Evolutionary conservation across 1,284 basidiomycete genomes (phyloP), one percentile per base, ranked within the genome.

Genomic region (Cutaneotrichosporon mucoides): DNA sequence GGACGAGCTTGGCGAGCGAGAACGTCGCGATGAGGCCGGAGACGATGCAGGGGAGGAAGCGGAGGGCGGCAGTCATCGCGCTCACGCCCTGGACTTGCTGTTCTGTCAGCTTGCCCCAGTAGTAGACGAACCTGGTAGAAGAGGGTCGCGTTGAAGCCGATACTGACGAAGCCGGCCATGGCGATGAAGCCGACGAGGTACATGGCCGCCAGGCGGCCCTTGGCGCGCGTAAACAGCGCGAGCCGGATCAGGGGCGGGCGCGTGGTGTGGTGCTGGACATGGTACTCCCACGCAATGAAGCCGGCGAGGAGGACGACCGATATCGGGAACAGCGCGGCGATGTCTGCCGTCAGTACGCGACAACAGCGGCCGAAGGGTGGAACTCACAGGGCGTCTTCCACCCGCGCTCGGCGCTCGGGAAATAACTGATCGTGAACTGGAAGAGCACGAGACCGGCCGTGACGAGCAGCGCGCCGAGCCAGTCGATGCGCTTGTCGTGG

Each of bases 381-480:
- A 24, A 24, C 87, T 59, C 70, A 88, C 87, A 88, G 16, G 82
- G 79, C 1, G 87, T 88, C 38, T 71, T 78, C 88, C 88, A 92
- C 33, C 84, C 81, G 11, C 84, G 64, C 0, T 84, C 81, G 1
- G 86, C 88, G 6, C 83, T 77, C 41, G 83, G 82, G 3, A 86
- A 89, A 68, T 90, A 84, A 37, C 85, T 84, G 0, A 93, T 81
- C 0, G 86, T 85, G 67, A 91, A 92, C 5, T 88, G 82, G 63
- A 92, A 81, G 4, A 92, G 60, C 24, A 65, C 56, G 2, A 65
- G 61, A 10, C 63, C 63, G 10, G 45, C 40, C 8, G 63, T 65
- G 34, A 62, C 50, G 24, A 65, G 50, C n/a, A 47, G 46, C 5
- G 63, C 63, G 11, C 63, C 63, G 7, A 56, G n/a, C 61, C 61